Conservation (phyloP, 2,329 filamentous ascomycete species). For the Colletotrichum higginsianum region DNA sequence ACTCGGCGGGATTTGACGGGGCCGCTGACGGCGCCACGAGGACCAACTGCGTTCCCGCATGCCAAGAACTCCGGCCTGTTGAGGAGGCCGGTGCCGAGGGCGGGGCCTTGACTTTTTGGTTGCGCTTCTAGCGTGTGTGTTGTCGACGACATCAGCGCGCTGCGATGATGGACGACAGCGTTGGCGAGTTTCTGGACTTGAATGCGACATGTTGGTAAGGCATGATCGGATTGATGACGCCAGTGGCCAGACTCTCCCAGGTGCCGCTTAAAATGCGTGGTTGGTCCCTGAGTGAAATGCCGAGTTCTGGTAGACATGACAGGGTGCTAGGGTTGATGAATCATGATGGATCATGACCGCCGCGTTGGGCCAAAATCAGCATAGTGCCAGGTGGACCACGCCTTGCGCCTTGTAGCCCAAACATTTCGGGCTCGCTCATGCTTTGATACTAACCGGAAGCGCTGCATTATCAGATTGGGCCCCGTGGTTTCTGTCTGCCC, state of each 20-base stretch:
- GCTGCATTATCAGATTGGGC: background rate
- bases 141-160: constrained; percentile 10
- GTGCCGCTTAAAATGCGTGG: constrained; percentile 20
- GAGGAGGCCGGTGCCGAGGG: constrained; percentile 33
- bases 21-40: constrained; percentile 28
- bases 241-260: constrained; percentile 22
- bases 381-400: background rate
- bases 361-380: constrained; percentile 12
- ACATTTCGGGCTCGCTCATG: background rate
- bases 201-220: constrained; percentile 19
- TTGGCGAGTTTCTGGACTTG: constrained; percentile 14
- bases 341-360: constrained; percentile 26
- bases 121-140: background rate
- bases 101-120: constrained; percentile 18
- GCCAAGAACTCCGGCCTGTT: constrained; percentile 25
- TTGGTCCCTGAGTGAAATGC: constrained; percentile 25
- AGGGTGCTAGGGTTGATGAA: constrained; percentile 40
- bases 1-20: constrained; percentile 30
- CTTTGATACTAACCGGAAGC: background rate
- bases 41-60: constrained; percentile 15
- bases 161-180: constrained; percentile 4
- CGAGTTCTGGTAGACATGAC: constrained; percentile 22
- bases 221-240: constrained; percentile 37
- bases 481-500: constrained; percentile 2
- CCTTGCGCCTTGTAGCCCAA: background rate